Conservation (phyloP, 2,329 filamentous ascomycete genomes). For the Phyllosticta citriasiana region DNA sequence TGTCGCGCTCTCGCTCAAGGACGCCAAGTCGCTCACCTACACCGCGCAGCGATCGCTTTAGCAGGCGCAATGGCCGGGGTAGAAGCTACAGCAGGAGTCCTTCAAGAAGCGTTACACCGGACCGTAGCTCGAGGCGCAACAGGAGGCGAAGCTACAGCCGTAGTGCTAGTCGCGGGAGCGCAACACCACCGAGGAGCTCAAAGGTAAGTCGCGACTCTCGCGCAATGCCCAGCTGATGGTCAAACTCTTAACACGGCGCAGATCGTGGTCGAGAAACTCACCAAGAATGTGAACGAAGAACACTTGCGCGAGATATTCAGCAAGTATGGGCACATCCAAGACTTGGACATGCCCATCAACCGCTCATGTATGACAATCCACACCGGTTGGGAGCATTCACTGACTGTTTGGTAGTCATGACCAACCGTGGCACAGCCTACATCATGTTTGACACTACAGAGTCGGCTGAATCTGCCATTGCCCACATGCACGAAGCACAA, state of each 20-base stretch:
- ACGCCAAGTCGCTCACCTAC: constrained; percentile 17
- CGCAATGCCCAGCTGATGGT: neutral
- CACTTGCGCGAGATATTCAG: constrained; percentile 91
- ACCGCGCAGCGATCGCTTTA: constrained; percentile 10
- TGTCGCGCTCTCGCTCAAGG: constrained; percentile 24
- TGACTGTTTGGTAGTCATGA: constrained; percentile 52
- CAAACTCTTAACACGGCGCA: constrained; percentile 28
- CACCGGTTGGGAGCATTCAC: neutral
- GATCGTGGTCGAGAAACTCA: constrained; percentile 94
- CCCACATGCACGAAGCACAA: constrained; percentile 97
- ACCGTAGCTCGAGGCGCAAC: constrained; percentile 9
- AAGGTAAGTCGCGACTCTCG: constrained; percentile 21
- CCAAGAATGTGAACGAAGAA: constrained; percentile 83
- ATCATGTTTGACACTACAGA: constrained; percentile 69
- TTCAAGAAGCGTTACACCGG: constrained; percentile 13
- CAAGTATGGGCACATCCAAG: constrained; percentile 72
- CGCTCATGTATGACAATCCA: constrained; percentile 56
- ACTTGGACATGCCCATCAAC: constrained; percentile 85
- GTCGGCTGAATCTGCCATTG: constrained; percentile 79
- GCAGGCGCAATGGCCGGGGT: constrained; percentile 27
- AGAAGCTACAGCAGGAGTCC: constrained; percentile 21
- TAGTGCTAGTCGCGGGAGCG: constrained; percentile 26
- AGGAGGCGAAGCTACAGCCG: constrained; percentile 18
- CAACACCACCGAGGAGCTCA: constrained; percentile 25
- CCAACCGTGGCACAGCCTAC: constrained; percentile 88